Conservation (phyloP, 306 rosid genomes). For the Quercus suber region DNA sequence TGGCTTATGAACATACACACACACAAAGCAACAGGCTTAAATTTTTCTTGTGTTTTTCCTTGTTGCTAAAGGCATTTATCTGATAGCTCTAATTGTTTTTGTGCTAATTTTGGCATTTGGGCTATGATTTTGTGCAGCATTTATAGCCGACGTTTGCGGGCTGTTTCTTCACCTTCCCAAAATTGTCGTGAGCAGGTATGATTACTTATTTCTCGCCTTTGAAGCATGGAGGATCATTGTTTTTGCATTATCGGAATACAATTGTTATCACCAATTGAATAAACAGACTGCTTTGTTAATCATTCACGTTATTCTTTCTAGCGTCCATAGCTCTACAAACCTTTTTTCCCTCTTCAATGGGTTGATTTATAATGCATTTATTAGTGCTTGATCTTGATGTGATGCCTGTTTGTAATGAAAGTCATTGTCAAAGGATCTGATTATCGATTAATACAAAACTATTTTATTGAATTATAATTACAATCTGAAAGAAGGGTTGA, state of each 20-base stretch:
- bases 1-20: neutral
- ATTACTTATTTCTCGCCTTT: neutral
- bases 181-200: slow-evolving; percentile 30
- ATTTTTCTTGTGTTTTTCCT: neutral
- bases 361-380: neutral
- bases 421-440: neutral
- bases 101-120: neutral
- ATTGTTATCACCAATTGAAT: neutral
- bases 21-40: neutral
- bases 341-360: neutral
- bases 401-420: slow-evolving; percentile 1
- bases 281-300: neutral
- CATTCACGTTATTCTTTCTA: neutral
- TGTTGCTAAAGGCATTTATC: neutral
- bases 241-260: neutral
- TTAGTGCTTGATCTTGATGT: neutral
- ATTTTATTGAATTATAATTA: neutral
- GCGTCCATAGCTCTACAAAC: neutral
- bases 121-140: slow-evolving; percentile 22
- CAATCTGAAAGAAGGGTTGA: neutral
- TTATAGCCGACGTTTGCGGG: slow-evolving; percentile 30
- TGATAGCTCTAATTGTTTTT: neutral
- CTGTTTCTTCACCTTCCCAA: slow-evolving; percentile 30
- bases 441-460: neutral
- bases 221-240: neutral